phyloP scores from a whole-genome alignment of 345 rosid species.

The Lumnitzera racemosa region DNA sequence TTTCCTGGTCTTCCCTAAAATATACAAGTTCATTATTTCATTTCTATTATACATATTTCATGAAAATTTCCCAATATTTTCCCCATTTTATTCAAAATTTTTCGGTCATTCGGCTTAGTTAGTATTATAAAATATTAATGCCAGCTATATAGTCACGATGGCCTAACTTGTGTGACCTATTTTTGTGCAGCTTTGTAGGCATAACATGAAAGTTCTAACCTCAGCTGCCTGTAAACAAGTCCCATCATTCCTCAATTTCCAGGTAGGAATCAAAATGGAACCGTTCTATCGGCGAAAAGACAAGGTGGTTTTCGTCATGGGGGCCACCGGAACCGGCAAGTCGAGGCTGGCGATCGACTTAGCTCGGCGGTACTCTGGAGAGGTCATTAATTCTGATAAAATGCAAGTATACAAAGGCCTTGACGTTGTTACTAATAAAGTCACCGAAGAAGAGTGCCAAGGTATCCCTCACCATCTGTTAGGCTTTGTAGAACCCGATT shows the following conservation, averaged over 20 bases:
- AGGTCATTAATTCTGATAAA: conserved; percentile 78
- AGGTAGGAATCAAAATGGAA: conserved; percentile 25
- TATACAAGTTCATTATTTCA: background rate
- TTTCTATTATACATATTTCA: no score
- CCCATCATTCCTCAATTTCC: conserved; percentile 39
- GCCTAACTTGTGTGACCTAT: background rate
- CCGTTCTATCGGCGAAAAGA: conserved; percentile 52
- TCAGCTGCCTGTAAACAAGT: conserved; percentile 37
- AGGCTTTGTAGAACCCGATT: conserved; percentile 42
- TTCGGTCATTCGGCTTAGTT: background rate
- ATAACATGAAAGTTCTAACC: conserved; percentile 35
- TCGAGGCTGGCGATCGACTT: conserved; percentile 79
- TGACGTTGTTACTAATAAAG: conserved; percentile 66
- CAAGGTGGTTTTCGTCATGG: conserved; percentile 72
- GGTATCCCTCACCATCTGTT: conserved; percentile 79
- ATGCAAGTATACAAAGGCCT: conserved; percentile 81
- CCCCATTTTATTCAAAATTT: no score
- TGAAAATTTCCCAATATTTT: no score
- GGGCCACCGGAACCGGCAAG: conserved; percentile 90
- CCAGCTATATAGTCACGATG: background rate
- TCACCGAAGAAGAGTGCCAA: conserved; percentile 59
- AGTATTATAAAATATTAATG: background rate
- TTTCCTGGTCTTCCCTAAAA: conserved; percentile 5
- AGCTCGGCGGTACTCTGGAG: conserved; percentile 64
- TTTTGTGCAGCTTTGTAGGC: background rate